These are phyloP conservation scores for Citrus mangshanensis DNA, from an alignment of 345 rosid species.

Conservation along the genomic window DNA sequence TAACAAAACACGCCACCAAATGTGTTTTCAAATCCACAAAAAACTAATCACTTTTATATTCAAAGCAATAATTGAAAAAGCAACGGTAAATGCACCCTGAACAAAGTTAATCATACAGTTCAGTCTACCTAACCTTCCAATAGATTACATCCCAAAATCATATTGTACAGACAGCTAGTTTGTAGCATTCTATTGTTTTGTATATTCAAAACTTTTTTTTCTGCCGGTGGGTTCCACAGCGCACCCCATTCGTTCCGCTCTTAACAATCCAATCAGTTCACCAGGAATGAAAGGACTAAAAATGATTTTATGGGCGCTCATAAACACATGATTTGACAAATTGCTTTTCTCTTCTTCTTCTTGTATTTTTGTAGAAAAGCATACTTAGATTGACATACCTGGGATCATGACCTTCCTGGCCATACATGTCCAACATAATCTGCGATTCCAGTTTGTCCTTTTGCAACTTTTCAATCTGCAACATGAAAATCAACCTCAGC, in stretches of 20 bases:
- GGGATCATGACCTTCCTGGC: conserved; percentile 63
- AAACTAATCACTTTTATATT: too few species aligned
- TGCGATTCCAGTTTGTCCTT: conserved; percentile 72
- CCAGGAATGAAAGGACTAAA: too few species aligned
- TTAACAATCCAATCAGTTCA: too few species aligned
- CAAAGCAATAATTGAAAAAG: too few species aligned
- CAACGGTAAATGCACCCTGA: not conserved
- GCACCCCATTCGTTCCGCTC: too few species aligned
- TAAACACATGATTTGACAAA: not conserved
- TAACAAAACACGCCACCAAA: too few species aligned
- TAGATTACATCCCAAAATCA: not conserved
- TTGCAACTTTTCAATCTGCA: conserved; percentile 78
- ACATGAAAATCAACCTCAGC: conserved; percentile 14
- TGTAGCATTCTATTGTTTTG: not conserved
- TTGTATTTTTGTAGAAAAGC: not conserved
- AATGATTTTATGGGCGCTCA: too few species aligned
- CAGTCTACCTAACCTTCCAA: not conserved
- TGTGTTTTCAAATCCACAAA: too few species aligned
- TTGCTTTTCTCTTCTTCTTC: not conserved
- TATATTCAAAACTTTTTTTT: not conserved
- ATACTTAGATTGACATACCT: conserved; percentile 47
- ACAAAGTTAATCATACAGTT: not conserved
- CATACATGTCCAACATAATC: conserved; percentile 66
- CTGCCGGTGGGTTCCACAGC: too few species aligned
- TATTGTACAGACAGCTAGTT: not conserved